Evolutionary conservation across 2,329 filamentous ascomycete genomes (phyloP), one percentile per base, ranked within the genome.

Genomic region (Colletotrichum musicola): DNA sequence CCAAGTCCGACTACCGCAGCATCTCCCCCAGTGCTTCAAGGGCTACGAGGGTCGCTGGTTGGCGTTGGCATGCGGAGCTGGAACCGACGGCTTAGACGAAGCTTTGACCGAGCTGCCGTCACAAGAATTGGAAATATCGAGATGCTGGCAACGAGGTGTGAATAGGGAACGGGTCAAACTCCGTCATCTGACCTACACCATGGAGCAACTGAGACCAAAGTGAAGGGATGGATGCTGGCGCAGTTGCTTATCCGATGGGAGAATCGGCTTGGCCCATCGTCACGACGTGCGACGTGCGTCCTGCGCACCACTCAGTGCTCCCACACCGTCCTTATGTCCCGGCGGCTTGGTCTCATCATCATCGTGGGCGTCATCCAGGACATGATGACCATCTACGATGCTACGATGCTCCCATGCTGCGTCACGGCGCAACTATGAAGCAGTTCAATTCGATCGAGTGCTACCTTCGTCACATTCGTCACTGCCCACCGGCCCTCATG

Each of bases 231-330:
- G 46, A 44, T 35, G 38, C 2, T 14, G 25, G 9, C 20, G 40
- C 35, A 22, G 25, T 20, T 69, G 55, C 62, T 66, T 57, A 53
- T 61, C 54, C 65, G 65, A 65, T 59, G 44, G 47, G 59, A 42
- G 38, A 55, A 44, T 55, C 47, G n/a, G 22, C 62, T 20, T 55
- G 42, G 49, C 49, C 56, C 62, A 55, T 60, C 35, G 62, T 65
- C 62, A 55, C 35, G 44, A 60, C 44, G 40, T 55, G 38, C 27
- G 14, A 18, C 44, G 14, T 46, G 44, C 44, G 18, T 18, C 7
- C 12, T 25, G 47, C 54, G 54, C 54, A 54, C 55, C 62, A 65
- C 35, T 42, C 27, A 30, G 47, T 44, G 30, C 55, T 55, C 47
- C 54, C 55, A 64, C 47, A 49, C 30, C 30, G 30, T 35, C 30